phyloP scores from a whole-genome alignment of 2,329 filamentous ascomycete species.

The Ceratocystis ficicola region DNA sequence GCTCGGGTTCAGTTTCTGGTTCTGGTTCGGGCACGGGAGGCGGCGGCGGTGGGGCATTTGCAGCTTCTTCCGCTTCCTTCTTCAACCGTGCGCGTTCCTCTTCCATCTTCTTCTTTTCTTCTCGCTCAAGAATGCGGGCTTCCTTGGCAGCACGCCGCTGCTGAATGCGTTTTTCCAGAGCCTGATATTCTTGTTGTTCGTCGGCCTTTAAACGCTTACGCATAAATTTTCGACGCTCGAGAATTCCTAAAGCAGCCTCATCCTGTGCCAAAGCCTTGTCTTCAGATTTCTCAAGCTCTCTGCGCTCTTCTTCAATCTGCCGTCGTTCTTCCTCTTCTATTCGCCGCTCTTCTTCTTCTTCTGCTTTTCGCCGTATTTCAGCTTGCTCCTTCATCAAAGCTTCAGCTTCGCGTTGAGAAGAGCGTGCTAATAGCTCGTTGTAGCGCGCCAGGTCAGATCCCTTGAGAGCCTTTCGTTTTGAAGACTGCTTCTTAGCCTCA shows the following conservation, averaged over 20 bases:
- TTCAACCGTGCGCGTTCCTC: constrained; percentile 5
- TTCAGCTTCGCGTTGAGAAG: constrained; percentile 19
- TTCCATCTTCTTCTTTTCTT: constrained; percentile 13
- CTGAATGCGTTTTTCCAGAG: not conserved
- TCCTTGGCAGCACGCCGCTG: constrained; percentile 4
- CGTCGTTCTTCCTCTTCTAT: constrained; percentile 19
- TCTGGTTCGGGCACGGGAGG: constrained; percentile 17
- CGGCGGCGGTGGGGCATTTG: constrained; percentile 3
- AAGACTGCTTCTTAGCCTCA: constrained; percentile 15
- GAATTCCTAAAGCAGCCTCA: not conserved
- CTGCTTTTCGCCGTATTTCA: constrained; percentile 8
- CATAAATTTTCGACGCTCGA: constrained; percentile 15
- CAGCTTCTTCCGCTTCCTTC: constrained; percentile 1
- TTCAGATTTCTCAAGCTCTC: constrained; percentile 15
- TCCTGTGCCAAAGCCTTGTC: not conserved
- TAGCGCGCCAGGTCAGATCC: constrained; percentile 18
- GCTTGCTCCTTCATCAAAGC: constrained; percentile 18
- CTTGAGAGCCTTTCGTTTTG: constrained; percentile 11
- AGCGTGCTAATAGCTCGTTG: constrained; percentile 18
- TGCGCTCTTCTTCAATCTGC: constrained; percentile 15
- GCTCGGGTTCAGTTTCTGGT: constrained; percentile 18
- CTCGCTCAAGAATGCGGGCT: constrained; percentile 1
- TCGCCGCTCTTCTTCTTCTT: constrained; percentile 17
- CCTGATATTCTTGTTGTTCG: not conserved
- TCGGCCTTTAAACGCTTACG: constrained; percentile 4